Evolutionary conservation across 805 yeast genomes (phyloP).

Genomic region (Spencermartinsiella europaea): DNA sequence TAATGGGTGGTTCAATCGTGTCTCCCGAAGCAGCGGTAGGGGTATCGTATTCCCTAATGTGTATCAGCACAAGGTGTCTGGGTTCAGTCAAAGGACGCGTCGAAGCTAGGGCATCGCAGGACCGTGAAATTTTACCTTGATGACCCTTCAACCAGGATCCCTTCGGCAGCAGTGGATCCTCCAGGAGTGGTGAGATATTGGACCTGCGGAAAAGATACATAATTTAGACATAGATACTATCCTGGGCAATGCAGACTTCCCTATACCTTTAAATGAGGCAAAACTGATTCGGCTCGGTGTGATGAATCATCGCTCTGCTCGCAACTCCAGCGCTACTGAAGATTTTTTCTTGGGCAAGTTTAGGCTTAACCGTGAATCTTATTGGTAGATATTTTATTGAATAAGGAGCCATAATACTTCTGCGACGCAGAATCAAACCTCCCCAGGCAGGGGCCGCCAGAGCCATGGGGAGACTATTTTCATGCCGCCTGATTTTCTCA

Average conservation of each 20-base stretch:
- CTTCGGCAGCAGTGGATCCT: slow-evolving; percentile 33
- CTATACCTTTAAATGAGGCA: slow-evolving; percentile 27
- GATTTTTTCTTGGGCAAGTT: slow-evolving; percentile 20
- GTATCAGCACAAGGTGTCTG: slow-evolving; percentile 38
- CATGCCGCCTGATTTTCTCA: too few relatives aligned
- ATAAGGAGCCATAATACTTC: too few relatives aligned
- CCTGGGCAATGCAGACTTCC: slow-evolving; percentile 15
- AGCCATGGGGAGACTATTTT: too few relatives aligned
- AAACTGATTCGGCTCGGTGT: slow-evolving; percentile 28
- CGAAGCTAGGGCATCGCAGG: slow-evolving; percentile 37
- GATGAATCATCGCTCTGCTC: slow-evolving; percentile 32
- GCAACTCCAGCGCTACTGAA: slow-evolving; percentile 12
- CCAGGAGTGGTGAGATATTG: slow-evolving; percentile 37
- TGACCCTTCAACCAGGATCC: slow-evolving; percentile 35
- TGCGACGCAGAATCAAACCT: too few relatives aligned
- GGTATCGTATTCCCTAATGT: slow-evolving; percentile 38
- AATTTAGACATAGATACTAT: slow-evolving; percentile 6
- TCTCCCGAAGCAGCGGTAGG: too few relatives aligned
- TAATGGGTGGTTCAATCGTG: too few relatives aligned
- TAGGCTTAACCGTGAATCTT: too few relatives aligned
- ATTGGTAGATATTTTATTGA: too few relatives aligned
- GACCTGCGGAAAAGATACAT: slow-evolving; percentile 5
- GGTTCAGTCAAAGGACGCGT: slow-evolving; percentile 35
- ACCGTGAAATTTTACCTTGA: slow-evolving; percentile 37
- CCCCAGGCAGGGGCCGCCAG: too few relatives aligned